Base-by-base conservation (phyloP, 2,329 filamentous ascomycete species). In the Colletotrichum echinochloae region DNA sequence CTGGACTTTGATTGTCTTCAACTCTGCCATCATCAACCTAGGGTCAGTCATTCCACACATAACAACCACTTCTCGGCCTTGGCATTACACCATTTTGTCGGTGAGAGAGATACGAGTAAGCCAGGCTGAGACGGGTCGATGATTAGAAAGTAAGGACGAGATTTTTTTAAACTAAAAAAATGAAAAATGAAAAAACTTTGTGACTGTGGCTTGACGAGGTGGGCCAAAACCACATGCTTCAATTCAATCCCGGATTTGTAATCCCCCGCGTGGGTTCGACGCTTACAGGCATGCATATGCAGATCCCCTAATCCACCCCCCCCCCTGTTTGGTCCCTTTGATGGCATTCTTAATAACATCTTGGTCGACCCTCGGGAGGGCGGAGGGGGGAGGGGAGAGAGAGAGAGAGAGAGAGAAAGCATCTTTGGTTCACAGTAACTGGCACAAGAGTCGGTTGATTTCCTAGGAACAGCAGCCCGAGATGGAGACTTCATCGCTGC, bases 401-500 rank as follows among this genome's bases (percentile, higher is more conserved):
- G 26, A 14, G 14, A 14, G 23, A 4, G 26, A n/a, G n/a, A n/a
- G 26, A 20, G 8, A 55, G 20, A 9, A n/a, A 33, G 20, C 11
- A 20, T 9, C 33, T 18, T 30, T 61, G 44, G 5, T n/a, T 28
- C 5, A 28, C 33, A 28, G 28, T 11, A 8, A 39, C 39, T n/a
- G 23, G 20, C 12, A 3, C 11, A 20, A 51, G 33, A 20, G 26
- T 23, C n/a, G 5, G 1, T 9, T 30, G 5, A 2, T 9, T 30
- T 18, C 1, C 48, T n/a, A n/a, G n/a, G n/a, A 51, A 3, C 28
- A 51, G 26, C 46, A 49, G 7, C 20, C 35, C 59, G 70, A 35
- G 5, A 78, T 78, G 77, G 76, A 78, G 70, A 74, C 71, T 14
- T 75, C 75, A 59, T 78, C 77, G 46, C 74, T 75, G 46, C 75